These are phyloP conservation scores for Fusarium praegraminearum DNA, from an alignment of 2,329 filamentous ascomycete species.

Conservation along the genomic window DNA sequence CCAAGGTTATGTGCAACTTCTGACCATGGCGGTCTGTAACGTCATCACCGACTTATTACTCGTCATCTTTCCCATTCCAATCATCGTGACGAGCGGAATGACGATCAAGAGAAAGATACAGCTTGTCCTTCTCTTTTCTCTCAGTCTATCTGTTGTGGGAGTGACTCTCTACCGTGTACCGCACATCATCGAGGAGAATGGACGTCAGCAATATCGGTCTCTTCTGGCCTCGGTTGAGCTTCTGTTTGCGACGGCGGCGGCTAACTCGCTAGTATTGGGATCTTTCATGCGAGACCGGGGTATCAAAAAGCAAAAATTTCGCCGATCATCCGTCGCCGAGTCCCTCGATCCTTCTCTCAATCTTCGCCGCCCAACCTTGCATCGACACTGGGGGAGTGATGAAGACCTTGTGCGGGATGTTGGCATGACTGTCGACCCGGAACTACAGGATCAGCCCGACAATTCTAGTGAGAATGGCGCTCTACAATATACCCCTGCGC, in stretches of 20 bases:
- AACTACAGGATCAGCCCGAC: slow-evolving; percentile 58
- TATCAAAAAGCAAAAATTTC: slow-evolving; percentile 88
- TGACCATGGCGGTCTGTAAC: slow-evolving; percentile 91
- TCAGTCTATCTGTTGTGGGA: slow-evolving; percentile 82
- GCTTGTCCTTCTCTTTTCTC: slow-evolving; percentile 82
- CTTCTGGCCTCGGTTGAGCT: slow-evolving; percentile 92
- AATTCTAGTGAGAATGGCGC: slow-evolving; percentile 46
- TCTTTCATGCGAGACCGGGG: slow-evolving; percentile 93
- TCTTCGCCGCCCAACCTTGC: slow-evolving; percentile 62
- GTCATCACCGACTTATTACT: slow-evolving; percentile 90
- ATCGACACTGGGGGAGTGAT: slow-evolving; percentile 86
- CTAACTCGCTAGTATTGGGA: slow-evolving; percentile 89
- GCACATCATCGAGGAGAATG: slow-evolving; percentile 75
- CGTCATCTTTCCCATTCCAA: slow-evolving; percentile 88
- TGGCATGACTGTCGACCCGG: slow-evolving; percentile 74
- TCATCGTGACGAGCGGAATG: slow-evolving; percentile 85
- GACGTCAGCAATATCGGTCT: slow-evolving; percentile 87
- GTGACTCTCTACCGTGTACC: slow-evolving; percentile 87
- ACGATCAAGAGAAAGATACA: slow-evolving; percentile 80
- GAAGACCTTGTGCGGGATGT: slow-evolving; percentile 87
- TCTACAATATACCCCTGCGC: slow-evolving; percentile 53
- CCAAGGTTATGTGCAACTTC: slow-evolving; percentile 85
- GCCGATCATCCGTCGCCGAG: slow-evolving; percentile 70
- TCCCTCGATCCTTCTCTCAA: slow-evolving; percentile 66
- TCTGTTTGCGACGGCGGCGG: slow-evolving; percentile 85